A percentile compares a stretch with the other conserved stretches of the same genome.
These are phyloP conservation scores for Populus tremula DNA, from an alignment of 345 rosid species.

Conservation along the genomic window DNA sequence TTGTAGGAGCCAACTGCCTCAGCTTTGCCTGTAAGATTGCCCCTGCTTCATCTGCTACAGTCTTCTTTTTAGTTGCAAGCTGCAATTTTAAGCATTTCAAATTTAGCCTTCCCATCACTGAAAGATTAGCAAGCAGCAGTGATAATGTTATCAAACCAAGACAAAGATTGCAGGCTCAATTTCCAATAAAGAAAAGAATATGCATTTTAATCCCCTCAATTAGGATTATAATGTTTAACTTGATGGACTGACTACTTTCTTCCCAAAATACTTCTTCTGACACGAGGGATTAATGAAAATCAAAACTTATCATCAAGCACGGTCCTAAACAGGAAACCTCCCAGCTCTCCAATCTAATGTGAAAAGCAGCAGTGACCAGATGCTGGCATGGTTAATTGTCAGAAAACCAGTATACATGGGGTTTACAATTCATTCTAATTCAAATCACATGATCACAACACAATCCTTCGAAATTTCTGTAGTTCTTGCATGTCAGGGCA, in stretches of 20 bases:
- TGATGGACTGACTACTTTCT: background rate
- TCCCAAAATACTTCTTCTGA: background rate
- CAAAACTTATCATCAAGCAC: background rate
- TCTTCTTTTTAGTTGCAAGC: conserved; percentile 93
- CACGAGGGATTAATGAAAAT: background rate
- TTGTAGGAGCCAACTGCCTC: conserved; percentile 47
- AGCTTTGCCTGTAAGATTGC: conserved; percentile 64
- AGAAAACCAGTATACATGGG: background rate
- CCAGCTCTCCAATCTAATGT: background rate
- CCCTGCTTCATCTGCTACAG: conserved; percentile 77
- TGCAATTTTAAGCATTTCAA: conserved; percentile 31
- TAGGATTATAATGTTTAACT: background rate
- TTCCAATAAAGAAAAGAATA: background rate
- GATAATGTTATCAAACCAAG: background rate
- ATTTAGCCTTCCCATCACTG: background rate
- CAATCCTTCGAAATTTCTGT: background rate
- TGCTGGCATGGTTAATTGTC: background rate
- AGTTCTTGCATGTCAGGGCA: background rate
- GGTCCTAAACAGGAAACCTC: background rate
- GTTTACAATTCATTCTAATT: background rate
- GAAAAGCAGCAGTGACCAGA: background rate
- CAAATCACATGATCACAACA: background rate
- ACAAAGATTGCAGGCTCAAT: background rate
- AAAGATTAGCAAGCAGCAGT: background rate
- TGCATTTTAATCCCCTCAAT: background rate